These are phyloP conservation scores for Phytopythium delawarense DNA, from an alignment of 352 stramenopile species.

Conservation along the genomic window DNA sequence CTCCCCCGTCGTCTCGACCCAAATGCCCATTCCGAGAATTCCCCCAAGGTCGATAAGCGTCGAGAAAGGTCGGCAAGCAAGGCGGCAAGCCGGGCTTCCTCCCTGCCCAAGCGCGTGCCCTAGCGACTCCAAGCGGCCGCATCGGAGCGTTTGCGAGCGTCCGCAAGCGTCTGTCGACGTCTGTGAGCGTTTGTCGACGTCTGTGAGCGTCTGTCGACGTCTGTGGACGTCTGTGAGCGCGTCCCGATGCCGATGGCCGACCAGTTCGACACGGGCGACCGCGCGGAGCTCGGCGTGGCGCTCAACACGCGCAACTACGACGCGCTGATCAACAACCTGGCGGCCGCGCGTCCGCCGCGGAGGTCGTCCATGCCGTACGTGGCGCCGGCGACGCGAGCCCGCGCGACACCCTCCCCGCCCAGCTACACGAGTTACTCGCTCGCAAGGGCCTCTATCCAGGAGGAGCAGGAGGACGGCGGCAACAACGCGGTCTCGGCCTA, in stretches of 20 bases:
- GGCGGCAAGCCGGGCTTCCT: too few species aligned
- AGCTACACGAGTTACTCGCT: not conserved
- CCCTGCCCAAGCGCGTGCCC: too few species aligned
- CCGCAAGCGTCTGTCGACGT: too few species aligned
- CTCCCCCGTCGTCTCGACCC: too few species aligned
- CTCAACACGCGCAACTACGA: constrained; percentile 66
- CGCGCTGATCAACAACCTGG: constrained; percentile 41
- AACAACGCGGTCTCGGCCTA: not conserved
- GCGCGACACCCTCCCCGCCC: not conserved
- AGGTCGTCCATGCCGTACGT: constrained; percentile 4
- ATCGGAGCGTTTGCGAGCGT: too few species aligned
- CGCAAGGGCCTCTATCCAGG: constrained; percentile 4
- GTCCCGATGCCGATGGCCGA: not conserved
- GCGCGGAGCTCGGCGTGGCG: constrained; percentile 40
- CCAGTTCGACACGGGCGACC: constrained; percentile 9
- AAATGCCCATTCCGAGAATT: too few species aligned
- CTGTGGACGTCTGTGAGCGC: too few species aligned
- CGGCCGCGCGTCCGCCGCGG: not conserved
- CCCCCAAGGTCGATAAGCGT: too few species aligned
- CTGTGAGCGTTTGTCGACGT: too few species aligned
- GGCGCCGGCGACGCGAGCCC: not conserved
- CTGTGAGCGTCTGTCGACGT: not conserved
- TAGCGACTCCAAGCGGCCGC: too few species aligned
- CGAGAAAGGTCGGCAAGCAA: too few species aligned
- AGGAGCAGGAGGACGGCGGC: not conserved